These are phyloP conservation scores for Geotrichum siamense DNA, from an alignment of 1,139 yeast species.

Conservation along the genomic window DNA sequence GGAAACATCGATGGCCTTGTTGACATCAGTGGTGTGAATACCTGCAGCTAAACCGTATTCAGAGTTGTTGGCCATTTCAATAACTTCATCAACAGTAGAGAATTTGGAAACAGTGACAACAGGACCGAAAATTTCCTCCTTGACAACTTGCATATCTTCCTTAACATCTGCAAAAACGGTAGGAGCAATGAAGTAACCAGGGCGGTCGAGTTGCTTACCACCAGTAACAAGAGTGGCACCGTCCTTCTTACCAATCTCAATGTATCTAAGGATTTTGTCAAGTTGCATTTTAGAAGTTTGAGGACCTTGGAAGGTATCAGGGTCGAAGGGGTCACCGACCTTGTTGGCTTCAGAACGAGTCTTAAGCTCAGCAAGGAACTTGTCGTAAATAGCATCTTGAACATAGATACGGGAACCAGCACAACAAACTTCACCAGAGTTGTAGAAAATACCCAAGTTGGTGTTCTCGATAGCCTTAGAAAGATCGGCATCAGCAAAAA, in stretches of 20 bases:
- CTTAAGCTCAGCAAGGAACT: conserved; percentile 47
- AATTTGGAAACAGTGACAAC: conserved; percentile 67
- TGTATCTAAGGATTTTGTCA: conserved; percentile 61
- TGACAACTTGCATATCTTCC: conserved; percentile 56
- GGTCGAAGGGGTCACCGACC: conserved; percentile 71
- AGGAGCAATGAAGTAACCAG: conserved; percentile 71
- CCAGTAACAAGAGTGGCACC: conserved; percentile 69
- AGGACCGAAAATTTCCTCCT: conserved; percentile 81
- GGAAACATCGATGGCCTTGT: conserved; percentile 55
- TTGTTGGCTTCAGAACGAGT: conserved; percentile 42
- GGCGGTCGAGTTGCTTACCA: conserved; percentile 52
- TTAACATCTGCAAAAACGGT: conserved; percentile 66
- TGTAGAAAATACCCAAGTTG: conserved; percentile 54
- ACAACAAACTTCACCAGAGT: conserved; percentile 79
- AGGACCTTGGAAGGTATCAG: conserved; percentile 66
- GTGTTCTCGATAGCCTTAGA: conserved; percentile 49
- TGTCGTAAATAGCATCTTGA: conserved; percentile 65
- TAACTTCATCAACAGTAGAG: conserved; percentile 59
- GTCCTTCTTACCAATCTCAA: conserved; percentile 58
- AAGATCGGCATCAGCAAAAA: conserved; percentile 60
- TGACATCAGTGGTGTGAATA: conserved; percentile 57
- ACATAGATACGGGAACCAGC: conserved; percentile 76
- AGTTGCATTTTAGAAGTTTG: conserved; percentile 66
- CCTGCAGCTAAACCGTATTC: conserved; percentile 80
- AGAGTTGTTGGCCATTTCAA: conserved; percentile 60